These are phyloP conservation scores for Truncatella angustata DNA, from an alignment of 2,329 filamentous ascomycete genomes.

Conservation along the genomic window DNA sequence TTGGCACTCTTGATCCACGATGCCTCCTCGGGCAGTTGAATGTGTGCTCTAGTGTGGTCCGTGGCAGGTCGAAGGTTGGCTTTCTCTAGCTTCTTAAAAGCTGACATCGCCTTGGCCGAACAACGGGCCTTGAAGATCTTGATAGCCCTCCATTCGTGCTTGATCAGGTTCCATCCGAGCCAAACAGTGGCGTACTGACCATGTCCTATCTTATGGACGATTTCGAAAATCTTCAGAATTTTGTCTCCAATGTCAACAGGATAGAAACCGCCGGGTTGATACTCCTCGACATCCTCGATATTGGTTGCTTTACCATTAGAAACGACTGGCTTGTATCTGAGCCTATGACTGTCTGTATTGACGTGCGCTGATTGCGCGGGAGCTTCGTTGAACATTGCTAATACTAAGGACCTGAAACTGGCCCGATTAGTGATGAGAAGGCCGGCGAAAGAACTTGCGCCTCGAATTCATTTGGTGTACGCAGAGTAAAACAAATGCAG, in stretches of 20 bases:
- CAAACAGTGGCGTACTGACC: slow-evolving; percentile 7
- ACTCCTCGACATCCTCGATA: slow-evolving; percentile 1
- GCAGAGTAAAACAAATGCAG: no score
- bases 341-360: neutral
- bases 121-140: slow-evolving; percentile 9
- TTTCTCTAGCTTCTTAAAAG: neutral
- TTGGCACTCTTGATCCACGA: slow-evolving; percentile 2
- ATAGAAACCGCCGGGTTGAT: slow-evolving; percentile 2
- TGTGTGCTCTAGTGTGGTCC: no score
- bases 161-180: slow-evolving; percentile 5
- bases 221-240: slow-evolving; percentile 1
- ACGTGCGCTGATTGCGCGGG: no score
- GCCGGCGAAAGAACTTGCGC: no score
- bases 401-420: no score
- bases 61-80: no score
- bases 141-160: slow-evolving; percentile 2
- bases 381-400: no score
- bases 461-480: no score
- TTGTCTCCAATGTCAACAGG: slow-evolving; percentile 9
- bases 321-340: neutral
- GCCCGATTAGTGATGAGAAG: no score
- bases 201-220: slow-evolving; percentile 10
- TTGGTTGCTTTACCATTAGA: neutral
- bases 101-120: neutral
- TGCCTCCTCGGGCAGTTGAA: neutral